Evolutionary conservation across 2,329 filamentous ascomycete genomes (phyloP).

Genomic region (Aspergillus sp.): DNA sequence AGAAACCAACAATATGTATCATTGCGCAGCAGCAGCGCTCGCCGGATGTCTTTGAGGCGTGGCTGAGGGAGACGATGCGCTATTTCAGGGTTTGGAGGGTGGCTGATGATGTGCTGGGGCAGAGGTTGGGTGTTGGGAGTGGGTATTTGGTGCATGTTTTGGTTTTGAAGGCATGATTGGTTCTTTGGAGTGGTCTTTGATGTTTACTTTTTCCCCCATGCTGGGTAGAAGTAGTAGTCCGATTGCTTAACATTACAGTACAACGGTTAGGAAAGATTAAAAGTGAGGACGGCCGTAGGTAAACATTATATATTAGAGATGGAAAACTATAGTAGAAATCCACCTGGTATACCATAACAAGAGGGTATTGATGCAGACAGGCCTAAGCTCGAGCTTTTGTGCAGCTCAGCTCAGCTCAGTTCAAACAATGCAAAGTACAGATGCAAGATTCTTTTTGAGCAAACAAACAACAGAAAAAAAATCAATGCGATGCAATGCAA

Average conservation of each 20-base stretch:
- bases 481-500: constrained; percentile 5
- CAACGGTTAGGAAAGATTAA: not conserved
- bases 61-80: constrained; percentile 67
- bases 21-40: constrained; percentile 87
- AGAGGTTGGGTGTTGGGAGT: constrained; percentile 59
- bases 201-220: not conserved
- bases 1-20: constrained; percentile 65
- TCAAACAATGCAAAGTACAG: constrained; percentile 16
- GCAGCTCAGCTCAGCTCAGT: constrained; percentile 1
- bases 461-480: not conserved
- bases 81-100: constrained; percentile 76
- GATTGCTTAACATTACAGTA: not conserved
- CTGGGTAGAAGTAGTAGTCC: not conserved
- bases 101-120: constrained; percentile 61
- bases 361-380: constrained; percentile 21
- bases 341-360: constrained; percentile 4
- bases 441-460: constrained; percentile 6
- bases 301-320: constrained; percentile 24
- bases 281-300: constrained; percentile 8
- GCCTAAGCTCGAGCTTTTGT: constrained; percentile 13
- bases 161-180: constrained; percentile 49
- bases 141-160: constrained; percentile 85
- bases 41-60: constrained; percentile 79
- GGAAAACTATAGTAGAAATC: constrained; percentile 10
- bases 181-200: not conserved